Base-by-base conservation (phyloP, 805 yeast species). In the Candida ascalaphidarum region DNA sequence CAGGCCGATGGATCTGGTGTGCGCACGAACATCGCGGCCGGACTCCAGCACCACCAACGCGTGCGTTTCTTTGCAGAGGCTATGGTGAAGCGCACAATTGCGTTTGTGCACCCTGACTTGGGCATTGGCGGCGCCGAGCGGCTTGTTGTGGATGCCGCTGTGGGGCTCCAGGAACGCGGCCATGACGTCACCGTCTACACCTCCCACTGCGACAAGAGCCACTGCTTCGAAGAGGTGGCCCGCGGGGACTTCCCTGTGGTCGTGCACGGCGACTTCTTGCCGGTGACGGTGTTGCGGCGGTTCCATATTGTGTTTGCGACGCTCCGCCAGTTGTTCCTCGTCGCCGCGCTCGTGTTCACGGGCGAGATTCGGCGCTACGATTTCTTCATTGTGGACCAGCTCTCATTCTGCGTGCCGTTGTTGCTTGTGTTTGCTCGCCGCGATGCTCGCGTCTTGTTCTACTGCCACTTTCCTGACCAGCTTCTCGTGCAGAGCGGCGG, bases 91-190 rank as follows among this genome's bases (percentile, higher is more conserved):
- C n/a, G n/a, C 12, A 74, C 65, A 34, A 68, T 89, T 20, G 96
- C 96, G 2, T 83, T 92, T 43, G 57, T 92, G 4, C 98, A 92
- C 48, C 98, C 98, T 0, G 98, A 92, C 56, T 59, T 92, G 30
- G 98, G 98, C 0, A 89, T 89, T 32, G 98, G 81, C 4, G 99
- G 99, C 4, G 99, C 99, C 1, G 99, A 92, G 50, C 66, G 99
- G 34, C 66, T 94, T n/a, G 86, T 92, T 2, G 95, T 92, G 1
- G 99, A 92, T 55, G 86, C 94, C 3, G 98, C 97, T 0, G 61
- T 85, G 3, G 95, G 95, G 0, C 58, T 92, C 16, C 85, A 89
- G 46, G 65, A 73, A 3, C 53, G 63, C 17, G 45, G 42, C 17
- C 77, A 81, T 47, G 64, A 61, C 1, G 76, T 92, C 8, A 64